These are phyloP conservation scores for Calonectria montana DNA, from an alignment of 2,329 filamentous ascomycete species.

Conservation along the genomic window DNA sequence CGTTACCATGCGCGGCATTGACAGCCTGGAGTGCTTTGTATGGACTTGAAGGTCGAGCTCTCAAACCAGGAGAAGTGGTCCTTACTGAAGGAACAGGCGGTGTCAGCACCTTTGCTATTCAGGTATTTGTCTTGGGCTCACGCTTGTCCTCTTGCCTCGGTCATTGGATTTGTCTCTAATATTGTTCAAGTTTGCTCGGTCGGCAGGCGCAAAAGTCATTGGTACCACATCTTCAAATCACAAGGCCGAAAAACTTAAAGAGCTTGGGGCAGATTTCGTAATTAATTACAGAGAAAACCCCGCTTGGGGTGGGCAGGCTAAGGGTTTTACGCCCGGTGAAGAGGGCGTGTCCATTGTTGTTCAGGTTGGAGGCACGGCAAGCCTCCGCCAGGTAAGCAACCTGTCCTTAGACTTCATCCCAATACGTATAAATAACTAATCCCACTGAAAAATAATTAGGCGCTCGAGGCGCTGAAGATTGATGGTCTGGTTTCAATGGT, in stretches of 20 bases:
- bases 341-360: background rate
- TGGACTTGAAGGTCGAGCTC: slow-evolving; percentile 30
- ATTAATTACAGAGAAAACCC: background rate
- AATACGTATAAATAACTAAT: too few species aligned
- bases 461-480: background rate
- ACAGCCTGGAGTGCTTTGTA: slow-evolving; percentile 32
- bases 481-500: background rate
- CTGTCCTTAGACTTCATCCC: too few species aligned
- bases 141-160: too few species aligned
- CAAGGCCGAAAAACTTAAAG: background rate
- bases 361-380: background rate
- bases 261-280: background rate
- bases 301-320: background rate
- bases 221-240: background rate
- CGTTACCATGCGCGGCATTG: slow-evolving; percentile 62
- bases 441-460: background rate
- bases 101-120: slow-evolving; percentile 61
- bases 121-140: slow-evolving; percentile 34
- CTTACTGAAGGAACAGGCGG: slow-evolving; percentile 66
- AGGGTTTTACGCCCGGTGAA: background rate
- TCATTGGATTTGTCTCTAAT: background rate
- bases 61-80: slow-evolving; percentile 55
- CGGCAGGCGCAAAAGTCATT: background rate
- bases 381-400: background rate
- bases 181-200: background rate